Evolutionary conservation across 2,329 filamentous ascomycete genomes (phyloP).

Genomic region (Aspergillus jensenii): DNA sequence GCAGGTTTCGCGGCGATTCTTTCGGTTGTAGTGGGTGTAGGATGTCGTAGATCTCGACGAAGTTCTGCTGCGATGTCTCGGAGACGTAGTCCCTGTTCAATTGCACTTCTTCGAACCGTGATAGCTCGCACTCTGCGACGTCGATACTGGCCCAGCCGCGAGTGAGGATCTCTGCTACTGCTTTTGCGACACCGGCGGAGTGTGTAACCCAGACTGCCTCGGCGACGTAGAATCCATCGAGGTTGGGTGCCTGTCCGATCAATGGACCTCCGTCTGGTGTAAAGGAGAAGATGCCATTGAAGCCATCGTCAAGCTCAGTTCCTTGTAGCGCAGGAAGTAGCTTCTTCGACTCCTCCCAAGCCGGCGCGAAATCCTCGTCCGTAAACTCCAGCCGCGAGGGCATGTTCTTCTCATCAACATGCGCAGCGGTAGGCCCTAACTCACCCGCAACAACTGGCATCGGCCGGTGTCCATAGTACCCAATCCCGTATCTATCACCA

Average conservation of each 20-base stretch:
- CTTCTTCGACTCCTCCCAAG: constrained; percentile 57
- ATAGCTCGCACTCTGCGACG: constrained; percentile 59
- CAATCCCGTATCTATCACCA: constrained; percentile 62
- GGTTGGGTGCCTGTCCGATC: constrained; percentile 56
- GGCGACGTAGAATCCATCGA: constrained; percentile 64
- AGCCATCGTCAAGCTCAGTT: constrained; percentile 57
- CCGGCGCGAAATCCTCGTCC: constrained; percentile 58
- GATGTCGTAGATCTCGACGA: constrained; percentile 66
- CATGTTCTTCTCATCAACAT: constrained; percentile 62
- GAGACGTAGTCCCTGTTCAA: constrained; percentile 55
- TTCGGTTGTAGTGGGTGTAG: constrained; percentile 61
- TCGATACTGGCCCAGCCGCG: constrained; percentile 57
- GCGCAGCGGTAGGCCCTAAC: constrained; percentile 53
- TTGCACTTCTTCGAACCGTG: constrained; percentile 63
- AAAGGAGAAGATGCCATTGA: constrained; percentile 67
- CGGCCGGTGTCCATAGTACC: constrained; percentile 63
- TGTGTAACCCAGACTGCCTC: constrained; percentile 69
- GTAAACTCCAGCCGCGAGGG: constrained; percentile 64
- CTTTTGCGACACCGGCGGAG: constrained; percentile 62
- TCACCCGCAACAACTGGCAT: constrained; percentile 60
- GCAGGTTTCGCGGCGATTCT: constrained; percentile 58
- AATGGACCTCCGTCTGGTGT: constrained; percentile 64
- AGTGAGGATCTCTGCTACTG: constrained; percentile 60
- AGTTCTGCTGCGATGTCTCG: constrained; percentile 62
- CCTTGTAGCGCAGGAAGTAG: constrained; percentile 55